Base-by-base conservation (phyloP, 352 stramenopile genomes). In the Sclerospora graminicola region DNA sequence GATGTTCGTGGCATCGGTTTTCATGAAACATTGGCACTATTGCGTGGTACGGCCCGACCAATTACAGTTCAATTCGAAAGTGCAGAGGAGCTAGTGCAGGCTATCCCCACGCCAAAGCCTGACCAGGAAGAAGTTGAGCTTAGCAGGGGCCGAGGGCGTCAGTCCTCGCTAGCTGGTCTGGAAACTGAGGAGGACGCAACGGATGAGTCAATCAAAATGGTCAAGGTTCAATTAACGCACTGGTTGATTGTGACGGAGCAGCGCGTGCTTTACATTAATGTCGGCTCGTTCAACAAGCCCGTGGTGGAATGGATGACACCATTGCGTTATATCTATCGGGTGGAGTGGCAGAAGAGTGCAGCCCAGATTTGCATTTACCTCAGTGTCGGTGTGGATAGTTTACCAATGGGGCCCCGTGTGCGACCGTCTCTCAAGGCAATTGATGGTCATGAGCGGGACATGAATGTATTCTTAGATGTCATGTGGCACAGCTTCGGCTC, bases 201-300 rank as follows among this genome's bases (percentile, higher is more conserved):
- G 24, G 43, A 68, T 19, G 54, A 65, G 19, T 57, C 47, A 5
- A 60, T 76, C 8, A 57, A 57, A 8, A 68, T 71, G 32, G 51
- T 88, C 2, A 79, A 78, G 36, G 80, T 94, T 8, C 71, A 88
- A 34, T 46, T 90, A 43, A 66, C 60, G 2, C 82, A 94, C 50
- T 94, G 82, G 82, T 51, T 92, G 20, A 91, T 94, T 21, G 81
- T 94, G 34, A 94, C 82, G 11, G 82, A 94, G 45, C 72, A 89
- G 42, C 75, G 80, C 10, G 82, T 69, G 16, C 46, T 94, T 41
- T 92, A 92, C 50, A 88, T 92, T 43, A 89, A 88, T 41, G 80
- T 91, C 1, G 74, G 73, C 2, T 89, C 73, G 20, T 75, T 81
- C 16, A 67, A 66, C 6, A 78, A 86, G 19, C 79, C 82, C 0